These are phyloP conservation scores for Nitzschia sp. DNA, from an alignment of 108 stramenopile species.

Conservation along the genomic window DNA sequence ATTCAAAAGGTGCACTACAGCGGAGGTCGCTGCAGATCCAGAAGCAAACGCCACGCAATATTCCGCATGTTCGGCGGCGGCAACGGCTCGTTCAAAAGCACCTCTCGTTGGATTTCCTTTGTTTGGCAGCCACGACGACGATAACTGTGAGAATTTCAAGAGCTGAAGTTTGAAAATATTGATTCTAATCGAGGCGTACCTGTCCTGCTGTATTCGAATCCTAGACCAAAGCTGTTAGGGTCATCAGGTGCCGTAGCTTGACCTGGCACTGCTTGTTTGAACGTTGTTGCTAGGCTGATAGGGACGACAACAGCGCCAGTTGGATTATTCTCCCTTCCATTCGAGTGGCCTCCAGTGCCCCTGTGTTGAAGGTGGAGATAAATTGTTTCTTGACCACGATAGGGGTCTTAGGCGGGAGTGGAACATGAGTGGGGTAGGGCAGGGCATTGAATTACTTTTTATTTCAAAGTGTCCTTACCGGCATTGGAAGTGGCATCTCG, in stretches of 20 bases:
- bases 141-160: no score
- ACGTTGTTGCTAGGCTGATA: constrained; percentile 81
- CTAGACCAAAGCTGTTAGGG: constrained; percentile 79
- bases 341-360: constrained; percentile 33
- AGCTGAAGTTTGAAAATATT: no score
- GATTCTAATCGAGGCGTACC: constrained; percentile 24
- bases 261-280: constrained; percentile 70
- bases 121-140: no score
- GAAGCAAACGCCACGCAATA: constrained; percentile 79
- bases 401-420: constrained; percentile 46
- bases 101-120: constrained; percentile 81
- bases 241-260: constrained; percentile 56
- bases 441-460: no score
- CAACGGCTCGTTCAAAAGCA: constrained; percentile 82
- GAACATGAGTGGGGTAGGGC: no score
- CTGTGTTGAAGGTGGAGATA: constrained; percentile 37
- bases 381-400: constrained; percentile 46
- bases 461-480: no score
- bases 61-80: constrained; percentile 63
- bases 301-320: constrained; percentile 81
- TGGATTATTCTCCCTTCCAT: constrained; percentile 38
- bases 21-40: constrained; percentile 90
- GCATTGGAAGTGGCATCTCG: no score
- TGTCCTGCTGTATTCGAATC: constrained; percentile 81
- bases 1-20: constrained; percentile 60